Percentiles rank a stretch among this genome's conserved stretches.
Evolutionary conservation across 257 asterid species (phyloP).

Genomic region (Nicotiana attenuata): DNA sequence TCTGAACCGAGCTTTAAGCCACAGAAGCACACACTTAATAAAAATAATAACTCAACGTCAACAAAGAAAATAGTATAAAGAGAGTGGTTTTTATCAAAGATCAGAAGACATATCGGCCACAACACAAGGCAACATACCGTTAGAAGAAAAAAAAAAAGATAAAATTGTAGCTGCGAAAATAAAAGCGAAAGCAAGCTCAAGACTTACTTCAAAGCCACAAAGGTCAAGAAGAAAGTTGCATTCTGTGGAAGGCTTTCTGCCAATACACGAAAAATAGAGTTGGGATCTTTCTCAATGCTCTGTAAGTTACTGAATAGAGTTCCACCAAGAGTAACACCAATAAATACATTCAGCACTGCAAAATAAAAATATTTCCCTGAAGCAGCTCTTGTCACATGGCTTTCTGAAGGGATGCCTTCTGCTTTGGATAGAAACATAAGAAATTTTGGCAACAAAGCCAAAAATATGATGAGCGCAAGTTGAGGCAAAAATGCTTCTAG

Average conservation of each 20-base stretch:
- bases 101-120: too few species aligned
- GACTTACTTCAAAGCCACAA: slow-evolving; percentile 86
- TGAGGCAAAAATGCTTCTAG: slow-evolving; percentile 89
- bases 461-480: slow-evolving; percentile 70
- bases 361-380: slow-evolving; percentile 90
- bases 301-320: slow-evolving; percentile 57
- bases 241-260: slow-evolving; percentile 84
- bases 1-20: neutral
- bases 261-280: slow-evolving; percentile 30
- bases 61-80: too few species aligned
- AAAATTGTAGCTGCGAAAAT: too few species aligned
- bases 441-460: slow-evolving; percentile 75
- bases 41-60: neutral
- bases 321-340: slow-evolving; percentile 79
- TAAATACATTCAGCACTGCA: slow-evolving; percentile 70
- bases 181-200: neutral
- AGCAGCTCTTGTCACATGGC: slow-evolving; percentile 81
- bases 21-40: neutral
- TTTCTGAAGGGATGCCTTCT: slow-evolving; percentile 77
- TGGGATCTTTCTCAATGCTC: slow-evolving; percentile 42
- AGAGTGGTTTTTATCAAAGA: too few species aligned
- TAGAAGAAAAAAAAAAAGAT: too few species aligned
- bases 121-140: too few species aligned
- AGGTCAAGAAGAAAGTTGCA: slow-evolving; percentile 96
- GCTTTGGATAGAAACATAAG: slow-evolving; percentile 74